Percentiles rank a stretch among this genome's conserved stretches.
These are phyloP conservation scores for Termitomyces sp. DNA, from an alignment of 768 basidiomycete species.

Conservation along the genomic window DNA sequence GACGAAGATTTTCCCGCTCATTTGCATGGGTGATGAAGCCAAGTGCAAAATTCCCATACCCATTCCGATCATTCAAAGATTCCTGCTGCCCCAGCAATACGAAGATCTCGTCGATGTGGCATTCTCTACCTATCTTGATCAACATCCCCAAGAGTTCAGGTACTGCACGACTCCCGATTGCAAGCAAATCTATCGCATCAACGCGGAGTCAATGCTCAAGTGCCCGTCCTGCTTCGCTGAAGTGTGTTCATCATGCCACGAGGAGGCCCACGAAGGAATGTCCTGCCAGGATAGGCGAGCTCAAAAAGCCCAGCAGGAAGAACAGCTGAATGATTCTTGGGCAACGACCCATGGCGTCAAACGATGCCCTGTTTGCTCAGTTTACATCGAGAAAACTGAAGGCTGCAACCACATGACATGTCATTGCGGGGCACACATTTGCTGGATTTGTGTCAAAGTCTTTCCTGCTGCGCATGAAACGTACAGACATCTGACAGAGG, in stretches of 20 bases:
- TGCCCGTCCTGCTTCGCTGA: constrained; percentile 48
- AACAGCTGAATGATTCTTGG: constrained; percentile 35
- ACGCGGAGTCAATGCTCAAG: constrained; percentile 24
- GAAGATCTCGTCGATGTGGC: constrained; percentile 47
- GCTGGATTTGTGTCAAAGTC: constrained; percentile 45
- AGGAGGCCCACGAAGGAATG: constrained; percentile 46
- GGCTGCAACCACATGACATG: constrained; percentile 56
- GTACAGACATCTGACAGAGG: constrained; percentile 7
- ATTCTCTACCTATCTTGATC: constrained; percentile 48
- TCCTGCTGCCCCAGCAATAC: constrained; percentile 47
- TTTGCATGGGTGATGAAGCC: constrained; percentile 56
- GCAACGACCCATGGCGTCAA: constrained; percentile 31
- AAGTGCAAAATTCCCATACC: constrained; percentile 50
- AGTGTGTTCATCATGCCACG: constrained; percentile 44
- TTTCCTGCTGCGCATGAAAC: constrained; percentile 22
- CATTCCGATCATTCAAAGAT: constrained; percentile 41
- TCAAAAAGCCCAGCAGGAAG: constrained; percentile 32
- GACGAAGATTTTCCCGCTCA: constrained; percentile 48
- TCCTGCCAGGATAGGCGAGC: constrained; percentile 35
- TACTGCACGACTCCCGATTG: constrained; percentile 75
- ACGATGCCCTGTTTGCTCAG: constrained; percentile 39
- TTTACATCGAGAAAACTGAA: constrained; percentile 41
- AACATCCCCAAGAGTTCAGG: constrained; percentile 49
- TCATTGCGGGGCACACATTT: constrained; percentile 45
- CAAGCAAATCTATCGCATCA: constrained; percentile 51